phyloP scores from a whole-genome alignment of 768 basidiomycete species.

The Hygrocybe coccinea region DNA sequence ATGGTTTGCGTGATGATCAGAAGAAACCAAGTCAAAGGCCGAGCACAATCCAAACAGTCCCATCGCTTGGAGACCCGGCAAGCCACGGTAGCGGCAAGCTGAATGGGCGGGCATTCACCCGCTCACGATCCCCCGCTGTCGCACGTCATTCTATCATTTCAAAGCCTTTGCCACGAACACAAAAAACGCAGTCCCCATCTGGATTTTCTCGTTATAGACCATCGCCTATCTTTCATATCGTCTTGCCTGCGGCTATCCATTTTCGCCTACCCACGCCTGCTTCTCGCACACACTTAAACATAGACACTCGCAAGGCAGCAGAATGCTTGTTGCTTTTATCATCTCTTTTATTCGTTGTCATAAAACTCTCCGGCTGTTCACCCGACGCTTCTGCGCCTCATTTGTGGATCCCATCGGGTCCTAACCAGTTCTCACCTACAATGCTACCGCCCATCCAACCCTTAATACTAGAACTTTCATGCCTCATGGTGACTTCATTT shows the following conservation, averaged over 20 bases:
- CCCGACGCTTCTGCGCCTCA: slow-evolving; percentile 23
- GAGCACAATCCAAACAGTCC: slow-evolving; percentile 27
- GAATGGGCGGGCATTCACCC: slow-evolving; percentile 51
- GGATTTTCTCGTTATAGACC: slow-evolving; percentile 40
- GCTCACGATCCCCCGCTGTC: slow-evolving; percentile 66
- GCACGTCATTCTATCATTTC: slow-evolving; percentile 33
- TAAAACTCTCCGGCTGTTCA: slow-evolving; percentile 40
- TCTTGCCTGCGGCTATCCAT: slow-evolving; percentile 48
- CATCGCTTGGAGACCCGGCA: slow-evolving; percentile 39
- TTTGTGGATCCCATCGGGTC: slow-evolving; percentile 52
- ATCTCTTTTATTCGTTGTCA: slow-evolving; percentile 54
- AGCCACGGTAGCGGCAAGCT: slow-evolving; percentile 28
- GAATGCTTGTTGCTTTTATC: slow-evolving; percentile 64
- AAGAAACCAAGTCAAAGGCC: slow-evolving; percentile 23
- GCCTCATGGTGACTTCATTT: slow-evolving; percentile 49
- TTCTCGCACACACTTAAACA: slow-evolving; percentile 40
- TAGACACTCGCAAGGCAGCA: slow-evolving; percentile 57
- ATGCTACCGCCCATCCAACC: slow-evolving; percentile 7
- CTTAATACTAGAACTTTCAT: slow-evolving; percentile 47
- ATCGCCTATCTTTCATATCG: slow-evolving; percentile 12
- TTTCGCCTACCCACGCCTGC: slow-evolving; percentile 44
- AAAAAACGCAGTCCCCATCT: slow-evolving; percentile 38
- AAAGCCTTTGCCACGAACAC: slow-evolving; percentile 23
- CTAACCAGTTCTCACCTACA: slow-evolving; percentile 8
- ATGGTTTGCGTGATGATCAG: slow-evolving; percentile 21